phyloP scores from a whole-genome alignment of 2,329 filamentous ascomycete genomes.

The Aschersonia sp. region DNA sequence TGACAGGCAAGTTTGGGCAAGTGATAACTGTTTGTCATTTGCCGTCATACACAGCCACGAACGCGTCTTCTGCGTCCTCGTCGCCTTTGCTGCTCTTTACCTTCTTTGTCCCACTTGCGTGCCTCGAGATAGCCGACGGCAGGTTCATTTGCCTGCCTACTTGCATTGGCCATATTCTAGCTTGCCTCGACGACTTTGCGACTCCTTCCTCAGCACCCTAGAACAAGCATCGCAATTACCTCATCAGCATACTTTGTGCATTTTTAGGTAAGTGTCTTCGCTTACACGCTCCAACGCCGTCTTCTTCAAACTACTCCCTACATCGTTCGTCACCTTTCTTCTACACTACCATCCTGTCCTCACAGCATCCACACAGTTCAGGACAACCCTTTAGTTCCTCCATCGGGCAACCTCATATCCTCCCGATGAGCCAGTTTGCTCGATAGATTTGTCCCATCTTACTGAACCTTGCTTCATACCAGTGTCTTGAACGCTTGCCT shows the following conservation, averaged over 20 bases:
- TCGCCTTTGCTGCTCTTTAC: slow-evolving; percentile 3
- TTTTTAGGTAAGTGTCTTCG: slow-evolving; percentile 9
- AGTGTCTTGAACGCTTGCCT: slow-evolving; percentile 33
- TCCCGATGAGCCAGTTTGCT: slow-evolving; percentile 35
- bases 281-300: slow-evolving; percentile 1
- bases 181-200: slow-evolving; percentile 3
- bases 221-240: slow-evolving; percentile 11
- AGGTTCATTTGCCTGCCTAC: slow-evolving; percentile 4
- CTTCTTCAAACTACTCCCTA: slow-evolving; percentile 3
- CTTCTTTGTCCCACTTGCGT: slow-evolving; percentile 1
- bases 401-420: slow-evolving; percentile 13
- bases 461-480: slow-evolving; percentile 42
- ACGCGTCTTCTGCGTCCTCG: slow-evolving; percentile 5
- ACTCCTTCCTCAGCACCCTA: slow-evolving; percentile 7
- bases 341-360: slow-evolving; percentile 10
- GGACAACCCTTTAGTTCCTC: slow-evolving; percentile 23
- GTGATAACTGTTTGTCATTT: neutral
- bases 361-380: slow-evolving; percentile 30
- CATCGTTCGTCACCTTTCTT: slow-evolving; percentile 6
- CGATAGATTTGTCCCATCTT: slow-evolving; percentile 44
- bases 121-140: slow-evolving; percentile 1
- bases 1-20: slow-evolving; percentile 3
- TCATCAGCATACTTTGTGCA: slow-evolving; percentile 2
- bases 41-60: neutral
- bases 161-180: slow-evolving; percentile 4